Evolutionary conservation across 805 yeast genomes (phyloP), one percentile per base, ranked within the genome.

Genomic region (Candida berthetii): DNA sequence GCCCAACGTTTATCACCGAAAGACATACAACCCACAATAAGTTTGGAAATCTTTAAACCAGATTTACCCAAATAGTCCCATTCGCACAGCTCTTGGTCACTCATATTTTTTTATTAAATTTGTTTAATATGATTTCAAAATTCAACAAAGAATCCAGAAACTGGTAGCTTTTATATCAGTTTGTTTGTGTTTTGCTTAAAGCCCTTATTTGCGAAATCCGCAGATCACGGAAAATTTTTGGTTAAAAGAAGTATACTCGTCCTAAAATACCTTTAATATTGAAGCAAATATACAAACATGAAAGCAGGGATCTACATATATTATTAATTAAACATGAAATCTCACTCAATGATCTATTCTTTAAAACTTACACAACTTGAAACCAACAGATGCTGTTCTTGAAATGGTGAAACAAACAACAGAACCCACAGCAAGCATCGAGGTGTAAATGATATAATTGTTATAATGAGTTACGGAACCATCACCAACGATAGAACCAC

Each of bases 21-120:
- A 2, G 74, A 58, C 82, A 76, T 75, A 48, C 78, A 74, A 7
- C 82, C 83, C 9, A 76, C 69, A 41, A 77, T 62, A 18, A 76
- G 53, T 31, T 66, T 66, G 29, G 80, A 69, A 31, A 76, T 62
- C 46, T 67, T 66, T 33, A 77, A 60, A 2, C 82, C 82, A 1
- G 78, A 65, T 16, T 55, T 50, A 6, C 80, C 80, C 10, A 63
- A 42, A 22, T 47, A 45, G 9, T 32, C 39, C 53, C 53, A 48
- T 14, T 36, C 39, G 16, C 27, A 13, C 9, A 36, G 7, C 10
- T 35, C n/a, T 16, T 35, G 29, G 2, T n/a, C 17, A 24, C 37
- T 35, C 35, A 39, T 41, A 22, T 7, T 22, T 22, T 7, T 22
- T 7, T 6, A 6, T 22, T 22, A 7, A 22, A 7, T 22, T 22